Base-by-base conservation (phyloP, 2,329 filamentous ascomycete species). In the Aureobasidium uvarum region DNA sequence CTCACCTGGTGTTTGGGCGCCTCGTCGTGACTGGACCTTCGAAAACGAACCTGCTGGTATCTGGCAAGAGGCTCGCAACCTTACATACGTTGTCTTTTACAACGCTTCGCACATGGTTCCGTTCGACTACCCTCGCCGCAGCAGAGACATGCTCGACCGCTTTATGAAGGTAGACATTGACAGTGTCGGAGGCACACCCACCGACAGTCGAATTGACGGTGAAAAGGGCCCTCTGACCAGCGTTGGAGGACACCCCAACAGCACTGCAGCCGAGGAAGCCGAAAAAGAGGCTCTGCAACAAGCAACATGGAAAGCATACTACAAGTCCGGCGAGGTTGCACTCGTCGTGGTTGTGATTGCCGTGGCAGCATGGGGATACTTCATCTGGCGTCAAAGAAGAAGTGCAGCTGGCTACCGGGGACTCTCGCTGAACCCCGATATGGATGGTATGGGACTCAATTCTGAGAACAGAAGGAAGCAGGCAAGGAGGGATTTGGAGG, bases 61-160 rank as follows among this genome's bases (percentile, higher is more conserved):
- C 74, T 99, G 94, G 83, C 96, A 99, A 77, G 86, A 92, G 75
- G 94, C 95, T 1, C 88, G 96, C 69, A 99, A 99, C 78, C 80
- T 99, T 67, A 97, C 95, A 0, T 99, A 99, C 74, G 88, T 99
- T 38, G 83, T 96, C 46, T 96, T 98, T 79, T 91, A 96, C 81
- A 96, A 99, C 76, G 88, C 92, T 18, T 96, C 91, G 58, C 95
- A 99, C 77, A 99, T 99, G 95, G 95, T 99, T 1, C 96, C 95
- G 0, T 98, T 95, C 73, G 94, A 99, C 77, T 90, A 90, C 71
- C 89, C 94, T 1, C 87, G 92, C 55, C 89, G 92, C 67, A 90
- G 88, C 23, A 86, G 94, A 68, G 95, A 98, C 76, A 99, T 99
- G 95, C 86, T 99, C 18, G 94, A 99, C 77, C 90, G 95, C 46